phyloP scores from a whole-genome alignment of 139 green algal genomes.

The Coelastrella sp. region DNA sequence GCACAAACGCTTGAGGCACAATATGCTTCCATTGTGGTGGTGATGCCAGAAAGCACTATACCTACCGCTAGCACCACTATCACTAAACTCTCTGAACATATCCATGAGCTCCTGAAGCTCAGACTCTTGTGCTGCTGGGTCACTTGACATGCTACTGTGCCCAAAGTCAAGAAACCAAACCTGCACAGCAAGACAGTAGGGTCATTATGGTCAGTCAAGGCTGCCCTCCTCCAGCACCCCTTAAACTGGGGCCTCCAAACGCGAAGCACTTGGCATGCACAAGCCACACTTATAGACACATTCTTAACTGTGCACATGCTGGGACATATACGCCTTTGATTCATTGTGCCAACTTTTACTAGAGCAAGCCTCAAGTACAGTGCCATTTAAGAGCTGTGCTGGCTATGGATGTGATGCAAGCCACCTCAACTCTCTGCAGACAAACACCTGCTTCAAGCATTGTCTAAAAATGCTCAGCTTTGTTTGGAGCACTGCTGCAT shows the following conservation, averaged over 20 bases:
- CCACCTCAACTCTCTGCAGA: not conserved
- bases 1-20: not conserved
- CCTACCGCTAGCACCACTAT: slow-evolving; percentile 4
- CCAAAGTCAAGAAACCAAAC: too few species aligned
- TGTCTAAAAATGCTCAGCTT: not conserved
- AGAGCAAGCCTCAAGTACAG: not conserved
- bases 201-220: too few species aligned
- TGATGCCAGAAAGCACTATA: not conserved
- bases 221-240: not conserved
- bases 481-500: not conserved
- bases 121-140: too few species aligned
- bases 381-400: not conserved
- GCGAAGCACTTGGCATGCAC: not conserved
- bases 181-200: too few species aligned
- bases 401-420: not conserved
- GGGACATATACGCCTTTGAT: not conserved
- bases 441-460: not conserved
- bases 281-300: not conserved
- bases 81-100: not conserved
- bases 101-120: not conserved
- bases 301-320: not conserved
- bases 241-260: not conserved
- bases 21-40: not conserved
- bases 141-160: too few species aligned
- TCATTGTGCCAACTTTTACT: too few species aligned